Percentiles rank a stretch among this genome's conserved stretches.
Evolutionary conservation across 768 basidiomycete species (phyloP).

Genomic region (Pleurotus tuoliensis): DNA sequence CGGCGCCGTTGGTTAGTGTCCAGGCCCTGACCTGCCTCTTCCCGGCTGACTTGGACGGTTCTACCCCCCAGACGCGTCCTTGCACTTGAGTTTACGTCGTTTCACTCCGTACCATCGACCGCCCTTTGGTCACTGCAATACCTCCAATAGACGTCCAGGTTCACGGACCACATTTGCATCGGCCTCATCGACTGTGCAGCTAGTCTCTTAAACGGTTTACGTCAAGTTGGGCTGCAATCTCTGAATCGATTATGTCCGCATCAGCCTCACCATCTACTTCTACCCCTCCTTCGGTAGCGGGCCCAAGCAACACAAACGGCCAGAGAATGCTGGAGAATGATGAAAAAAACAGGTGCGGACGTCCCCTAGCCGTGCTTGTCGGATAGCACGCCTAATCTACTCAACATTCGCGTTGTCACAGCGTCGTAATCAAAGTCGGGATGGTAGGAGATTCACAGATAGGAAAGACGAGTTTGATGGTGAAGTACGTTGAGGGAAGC

Average conservation of each 20-base stretch:
- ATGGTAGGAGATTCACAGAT: conserved; percentile 99
- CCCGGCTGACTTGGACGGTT: neutral
- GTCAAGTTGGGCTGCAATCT: neutral
- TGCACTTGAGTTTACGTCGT: conserved; percentile 2
- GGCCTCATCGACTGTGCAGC: conserved; percentile 8
- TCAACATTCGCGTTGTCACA: conserved; percentile 20
- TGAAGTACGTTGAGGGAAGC: conserved; percentile 98
- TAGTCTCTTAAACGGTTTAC: neutral
- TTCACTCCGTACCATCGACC: conserved; percentile 13
- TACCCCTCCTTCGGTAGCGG: conserved; percentile 37
- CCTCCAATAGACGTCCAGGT: conserved; percentile 15
- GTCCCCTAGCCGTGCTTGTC: conserved; percentile 1
- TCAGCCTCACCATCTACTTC: conserved; percentile 44
- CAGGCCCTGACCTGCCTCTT: neutral
- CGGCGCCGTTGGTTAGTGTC: neutral
- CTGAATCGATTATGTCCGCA: conserved; percentile 40
- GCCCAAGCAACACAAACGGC: conserved; percentile 50
- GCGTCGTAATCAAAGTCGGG: conserved; percentile 96
- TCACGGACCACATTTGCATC: conserved; percentile 17
- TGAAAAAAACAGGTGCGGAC: conserved; percentile 65
- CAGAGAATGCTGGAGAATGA: conserved; percentile 55
- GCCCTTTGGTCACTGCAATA: conserved; percentile 14
- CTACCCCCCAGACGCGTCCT: neutral
- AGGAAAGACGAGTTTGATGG: conserved; percentile 99
- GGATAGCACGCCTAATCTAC: neutral